phyloP scores from a whole-genome alignment of 2,329 filamentous ascomycete genomes.

The Chalara sp. region DNA sequence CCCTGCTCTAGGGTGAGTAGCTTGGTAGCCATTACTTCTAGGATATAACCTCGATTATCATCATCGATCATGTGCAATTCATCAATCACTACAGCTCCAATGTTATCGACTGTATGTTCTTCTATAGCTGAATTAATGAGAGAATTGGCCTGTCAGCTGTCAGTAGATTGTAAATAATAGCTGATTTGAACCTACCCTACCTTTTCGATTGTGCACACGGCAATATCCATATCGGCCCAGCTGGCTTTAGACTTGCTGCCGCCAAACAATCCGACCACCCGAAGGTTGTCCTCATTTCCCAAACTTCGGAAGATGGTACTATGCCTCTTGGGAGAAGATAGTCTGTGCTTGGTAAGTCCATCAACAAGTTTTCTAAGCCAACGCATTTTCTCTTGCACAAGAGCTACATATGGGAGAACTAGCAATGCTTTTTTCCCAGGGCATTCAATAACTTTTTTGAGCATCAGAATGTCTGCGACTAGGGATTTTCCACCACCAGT shows the following conservation, averaged over 20 bases:
- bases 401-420: constrained; percentile 69
- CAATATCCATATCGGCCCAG: constrained; percentile 72
- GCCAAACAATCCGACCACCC: constrained; percentile 68
- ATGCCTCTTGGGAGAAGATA: constrained; percentile 9
- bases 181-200: constrained; percentile 23
- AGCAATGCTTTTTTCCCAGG: constrained; percentile 61
- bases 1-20: constrained; percentile 59
- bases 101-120: constrained; percentile 54
- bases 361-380: constrained; percentile 65
- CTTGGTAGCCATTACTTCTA: constrained; percentile 70
- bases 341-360: constrained; percentile 37
- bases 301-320: constrained; percentile 45
- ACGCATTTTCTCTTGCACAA: constrained; percentile 73
- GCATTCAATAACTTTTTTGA: constrained; percentile 61
- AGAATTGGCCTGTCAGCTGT: constrained; percentile 54
- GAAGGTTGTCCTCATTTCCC: constrained; percentile 50
- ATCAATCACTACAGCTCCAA: constrained; percentile 65
- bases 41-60: constrained; percentile 67
- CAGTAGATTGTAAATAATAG: too few relatives aligned
- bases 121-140: constrained; percentile 69
- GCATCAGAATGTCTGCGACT: constrained; percentile 65
- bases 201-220: constrained; percentile 76
- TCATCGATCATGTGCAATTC: constrained; percentile 81
- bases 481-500: constrained; percentile 74
- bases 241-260: constrained; percentile 60